Percentiles rank a stretch among this genome's conserved stretches.
Conservation (phyloP, 2,329 filamentous ascomycete genomes). For the Magnaporthiopsis incrustans region DNA sequence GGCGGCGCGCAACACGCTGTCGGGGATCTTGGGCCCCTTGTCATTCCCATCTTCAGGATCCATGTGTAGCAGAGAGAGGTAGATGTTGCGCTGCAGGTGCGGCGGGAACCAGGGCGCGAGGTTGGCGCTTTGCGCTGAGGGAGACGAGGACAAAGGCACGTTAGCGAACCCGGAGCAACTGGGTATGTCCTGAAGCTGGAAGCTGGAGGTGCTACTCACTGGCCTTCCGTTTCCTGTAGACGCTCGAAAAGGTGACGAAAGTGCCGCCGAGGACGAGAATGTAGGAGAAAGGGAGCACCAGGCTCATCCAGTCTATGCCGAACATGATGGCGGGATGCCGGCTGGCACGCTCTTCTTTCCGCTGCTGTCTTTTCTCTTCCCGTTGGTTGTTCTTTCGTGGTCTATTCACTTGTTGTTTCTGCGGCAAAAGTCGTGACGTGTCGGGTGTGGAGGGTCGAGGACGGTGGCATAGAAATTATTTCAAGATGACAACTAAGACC, state of each 20-base stretch:
- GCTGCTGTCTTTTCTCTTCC: background rate
- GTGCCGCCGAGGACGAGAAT: conserved; percentile 80
- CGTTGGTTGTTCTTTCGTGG: background rate
- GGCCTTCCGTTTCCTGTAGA: conserved; percentile 90
- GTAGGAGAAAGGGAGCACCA: conserved; percentile 83
- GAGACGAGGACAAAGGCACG: conserved; percentile 8
- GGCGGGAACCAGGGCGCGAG: conserved; percentile 91
- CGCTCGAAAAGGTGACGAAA: conserved; percentile 81
- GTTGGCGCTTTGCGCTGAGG: conserved; percentile 65
- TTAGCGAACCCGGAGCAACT: background rate
- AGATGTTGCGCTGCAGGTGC: conserved; percentile 88
- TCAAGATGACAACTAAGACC: background rate
- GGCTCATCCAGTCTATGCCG: conserved; percentile 69
- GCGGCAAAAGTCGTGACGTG: background rate
- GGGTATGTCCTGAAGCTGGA: background rate
- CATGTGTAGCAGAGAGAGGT: conserved; percentile 84
- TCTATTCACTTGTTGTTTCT: background rate
- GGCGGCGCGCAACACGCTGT: conserved; percentile 79
- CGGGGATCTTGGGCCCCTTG: conserved; percentile 65
- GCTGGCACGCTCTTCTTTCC: background rate
- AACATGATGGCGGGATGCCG: conserved; percentile 31
- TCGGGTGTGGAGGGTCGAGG: background rate
- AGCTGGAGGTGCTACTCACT: conserved; percentile 39
- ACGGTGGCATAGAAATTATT: background rate
- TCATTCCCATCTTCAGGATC: conserved; percentile 46